Base-by-base conservation (phyloP, 192 early-diverging fungal species). In the Paraglomus brasilianum region DNA sequence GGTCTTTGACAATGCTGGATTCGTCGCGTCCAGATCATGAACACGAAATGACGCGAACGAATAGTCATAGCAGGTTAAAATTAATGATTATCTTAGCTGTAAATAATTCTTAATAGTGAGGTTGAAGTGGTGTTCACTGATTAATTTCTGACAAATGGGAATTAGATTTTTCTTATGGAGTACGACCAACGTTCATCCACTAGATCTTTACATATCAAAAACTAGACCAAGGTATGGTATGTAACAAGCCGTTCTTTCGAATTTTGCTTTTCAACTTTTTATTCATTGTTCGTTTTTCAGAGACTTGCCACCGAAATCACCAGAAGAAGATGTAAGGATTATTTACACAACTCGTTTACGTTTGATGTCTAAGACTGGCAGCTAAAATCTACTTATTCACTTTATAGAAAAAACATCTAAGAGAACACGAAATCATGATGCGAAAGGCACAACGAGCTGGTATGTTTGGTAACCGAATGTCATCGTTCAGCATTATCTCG, bases 371-470 rank as follows among this genome's bases (percentile, higher is more conserved):
- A n/a, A n/a, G n/a, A n/a, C n/a, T n/a, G n/a, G n/a, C n/a, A n/a
- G n/a, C n/a, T n/a, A n/a, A 47, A 47, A 47, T 47, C 8, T 47
- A 47, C 46, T 8, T n/a, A 47, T 11, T 47, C 46, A 47, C 15
- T 15, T 47, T 11, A 11, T 17, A 55, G 52, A 77, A 72, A 45
- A 69, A 67, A 40, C 78, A 80, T 48, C 52, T 80, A 10, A 72
- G 77, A 47, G 62, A 80, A 52, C 76, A 80, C 38, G 72, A 74
- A 48, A 69, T 19, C 1, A 75, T 80, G 78, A 80, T 80, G 78
- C 73, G 74, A 47, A 77, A 74, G 45, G 78, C 78, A 47, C 38
- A 51, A 14, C 63, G 71, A 19, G 47, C 74, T 14, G 76, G 72
- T 71, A 45, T n/a, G 50, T 66, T 14, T 8, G 14, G 48, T 36